Percentiles rank a stretch among this genome's conserved stretches.
phyloP scores from a whole-genome alignment of 1,284 basidiomycete genomes.

The Afroboletus lepidellus region DNA sequence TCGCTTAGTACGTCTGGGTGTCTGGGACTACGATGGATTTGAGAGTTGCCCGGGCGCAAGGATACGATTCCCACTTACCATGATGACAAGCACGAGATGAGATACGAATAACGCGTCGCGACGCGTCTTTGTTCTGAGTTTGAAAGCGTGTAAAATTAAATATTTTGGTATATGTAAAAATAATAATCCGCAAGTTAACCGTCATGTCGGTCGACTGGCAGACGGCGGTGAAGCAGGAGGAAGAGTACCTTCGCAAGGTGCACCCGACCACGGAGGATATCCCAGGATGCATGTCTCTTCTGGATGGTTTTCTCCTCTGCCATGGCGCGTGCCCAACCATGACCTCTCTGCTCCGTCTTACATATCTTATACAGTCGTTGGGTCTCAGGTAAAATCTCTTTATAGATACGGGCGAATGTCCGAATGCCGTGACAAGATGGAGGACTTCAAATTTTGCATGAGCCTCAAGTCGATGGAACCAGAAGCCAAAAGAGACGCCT shows the following conservation, averaged over 20 bases:
- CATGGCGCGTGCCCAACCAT: slow-evolving; percentile 50
- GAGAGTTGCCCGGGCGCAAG: not conserved
- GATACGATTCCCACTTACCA: slow-evolving; percentile 24
- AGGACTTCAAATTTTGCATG: slow-evolving; percentile 97
- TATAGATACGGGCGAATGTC: slow-evolving; percentile 85
- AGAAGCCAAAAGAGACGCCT: slow-evolving; percentile 76
- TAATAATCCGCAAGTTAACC: slow-evolving; percentile 1
- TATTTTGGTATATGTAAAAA: not conserved
- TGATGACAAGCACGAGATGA: slow-evolving; percentile 21
- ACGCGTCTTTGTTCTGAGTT: slow-evolving; percentile 36
- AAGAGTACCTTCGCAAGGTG: slow-evolving; percentile 54
- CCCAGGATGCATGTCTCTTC: slow-evolving; percentile 74
- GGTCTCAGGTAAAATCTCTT: slow-evolving; percentile 79
- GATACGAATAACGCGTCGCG: slow-evolving; percentile 33
- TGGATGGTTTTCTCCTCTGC: slow-evolving; percentile 80
- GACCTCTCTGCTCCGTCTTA: slow-evolving; percentile 10
- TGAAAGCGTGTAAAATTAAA: slow-evolving; percentile 30
- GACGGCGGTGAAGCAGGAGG: slow-evolving; percentile 61
- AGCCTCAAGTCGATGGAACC: slow-evolving; percentile 76
- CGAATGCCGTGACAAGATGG: slow-evolving; percentile 76
- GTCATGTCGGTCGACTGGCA: slow-evolving; percentile 49
- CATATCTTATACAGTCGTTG: slow-evolving; percentile 55
- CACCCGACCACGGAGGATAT: slow-evolving; percentile 79
- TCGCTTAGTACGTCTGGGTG: slow-evolving; percentile 56
- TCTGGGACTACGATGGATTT: slow-evolving; percentile 32